These are phyloP conservation scores for Colletotrichum sp. DNA, from an alignment of 2,329 filamentous ascomycete species.

Conservation along the genomic window DNA sequence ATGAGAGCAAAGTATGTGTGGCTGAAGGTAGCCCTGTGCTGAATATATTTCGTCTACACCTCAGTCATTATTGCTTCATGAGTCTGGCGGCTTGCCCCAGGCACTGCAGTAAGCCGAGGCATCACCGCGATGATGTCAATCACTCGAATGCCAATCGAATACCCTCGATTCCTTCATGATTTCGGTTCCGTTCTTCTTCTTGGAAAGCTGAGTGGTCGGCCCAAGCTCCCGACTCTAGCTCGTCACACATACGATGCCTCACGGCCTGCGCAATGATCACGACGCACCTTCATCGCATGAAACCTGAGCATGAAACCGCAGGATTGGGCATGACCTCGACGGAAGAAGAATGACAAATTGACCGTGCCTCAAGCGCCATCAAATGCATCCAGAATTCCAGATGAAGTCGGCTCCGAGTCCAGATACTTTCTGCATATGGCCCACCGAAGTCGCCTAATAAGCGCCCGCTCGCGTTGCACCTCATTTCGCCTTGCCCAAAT, in stretches of 20 bases:
- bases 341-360: neutral
- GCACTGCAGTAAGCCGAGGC: neutral
- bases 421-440: neutral
- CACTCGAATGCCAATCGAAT: neutral
- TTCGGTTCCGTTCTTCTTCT: neutral
- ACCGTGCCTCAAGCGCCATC: neutral
- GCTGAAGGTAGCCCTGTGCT: neutral
- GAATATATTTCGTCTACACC: neutral
- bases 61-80: neutral
- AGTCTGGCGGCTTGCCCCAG: neutral
- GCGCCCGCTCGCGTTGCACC: neutral
- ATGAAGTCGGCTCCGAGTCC: neutral
- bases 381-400: neutral
- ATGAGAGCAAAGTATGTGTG: neutral
- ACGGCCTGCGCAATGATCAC: neutral
- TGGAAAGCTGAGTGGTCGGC: neutral
- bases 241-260: neutral
- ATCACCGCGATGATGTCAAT: neutral
- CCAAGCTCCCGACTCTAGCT: neutral
- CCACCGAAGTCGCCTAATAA: neutral
- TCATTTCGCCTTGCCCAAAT: neutral
- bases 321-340: neutral
- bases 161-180: neutral
- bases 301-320: neutral
- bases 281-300: neutral